These are phyloP conservation scores for Syzygium jambos DNA, from an alignment of 345 rosid genomes.

Conservation along the genomic window DNA sequence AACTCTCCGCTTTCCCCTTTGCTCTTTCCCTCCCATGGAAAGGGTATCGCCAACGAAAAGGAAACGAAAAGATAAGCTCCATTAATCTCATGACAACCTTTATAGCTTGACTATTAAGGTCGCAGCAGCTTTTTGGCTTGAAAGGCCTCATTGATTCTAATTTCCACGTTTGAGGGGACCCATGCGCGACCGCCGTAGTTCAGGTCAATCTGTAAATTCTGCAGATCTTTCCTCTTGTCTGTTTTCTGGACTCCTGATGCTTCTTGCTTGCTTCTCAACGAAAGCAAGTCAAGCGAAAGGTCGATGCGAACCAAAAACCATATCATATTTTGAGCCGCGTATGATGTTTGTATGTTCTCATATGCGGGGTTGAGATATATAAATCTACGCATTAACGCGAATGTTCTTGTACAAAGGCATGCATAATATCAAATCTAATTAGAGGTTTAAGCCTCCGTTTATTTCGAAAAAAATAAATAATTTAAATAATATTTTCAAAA, in stretches of 20 bases:
- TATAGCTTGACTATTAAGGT: neutral
- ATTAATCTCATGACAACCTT: neutral
- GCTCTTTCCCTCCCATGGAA: too few species aligned
- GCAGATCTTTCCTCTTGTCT: neutral
- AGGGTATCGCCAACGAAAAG: neutral
- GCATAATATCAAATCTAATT: neutral
- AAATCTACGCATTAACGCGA: neutral
- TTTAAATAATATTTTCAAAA: neutral
- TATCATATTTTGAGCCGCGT: neutral
- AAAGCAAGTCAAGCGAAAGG: neutral
- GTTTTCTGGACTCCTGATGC: neutral
- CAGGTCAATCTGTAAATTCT: neutral
- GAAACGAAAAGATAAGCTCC: neutral
- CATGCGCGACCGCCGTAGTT: neutral
- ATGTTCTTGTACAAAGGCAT: neutral
- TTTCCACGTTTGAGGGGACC: neutral
- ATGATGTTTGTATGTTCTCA: neutral
- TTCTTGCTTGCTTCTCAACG: neutral
- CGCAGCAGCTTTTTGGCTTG: neutral
- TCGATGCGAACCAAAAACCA: neutral
- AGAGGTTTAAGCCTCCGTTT: fast-evolving
- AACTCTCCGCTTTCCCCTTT: too few species aligned
- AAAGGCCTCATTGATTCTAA: neutral
- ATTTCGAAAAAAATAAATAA: fast-evolving
- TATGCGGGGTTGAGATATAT: neutral